Base-by-base conservation (phyloP, 1,284 basidiomycete genomes). In the Cutaneotrichosporon cavernicola region DNA sequence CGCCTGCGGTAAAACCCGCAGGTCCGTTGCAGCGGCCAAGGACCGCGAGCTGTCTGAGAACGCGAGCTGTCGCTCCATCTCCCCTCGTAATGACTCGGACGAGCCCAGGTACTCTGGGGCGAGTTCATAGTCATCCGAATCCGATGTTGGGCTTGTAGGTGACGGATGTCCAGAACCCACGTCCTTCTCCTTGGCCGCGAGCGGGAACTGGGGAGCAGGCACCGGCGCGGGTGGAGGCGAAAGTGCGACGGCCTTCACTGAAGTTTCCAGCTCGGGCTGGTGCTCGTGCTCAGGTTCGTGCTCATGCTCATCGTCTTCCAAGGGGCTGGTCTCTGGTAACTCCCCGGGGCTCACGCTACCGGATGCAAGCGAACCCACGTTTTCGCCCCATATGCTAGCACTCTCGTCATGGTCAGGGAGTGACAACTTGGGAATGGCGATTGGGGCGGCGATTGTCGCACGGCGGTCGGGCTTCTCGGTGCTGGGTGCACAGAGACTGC, bases 401-500 rank as follows among this genome's bases (percentile, higher is more conserved):
- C 38, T 46, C 18, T 63, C 56, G 16, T 60, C 56, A 2, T 50
- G 30, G 18, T 66, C 50, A 16, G 65, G 60, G 32, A 62, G 56
- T 40, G 65, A 51, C 61, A 64, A 30, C 62, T 62, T 56, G 64
- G 67, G 59, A 31, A 68, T 58, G 62, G 66, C 58, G 63, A 62
- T 55, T 2, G 58, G 34, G 47, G 56, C 60, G 26, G 61, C 47
- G 11, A 60, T 59, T 11, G 65, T 67, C n/a, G 73, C 69, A 18
- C 74, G 70, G n/a, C 68, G 59, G 31, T 75, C 72, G 68, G 43
- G 62, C 16, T 36, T 38, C 22, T 43, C 55, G 9, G 16, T 16
- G 67, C 43, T 34, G 16, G 70, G 57, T 13, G 73, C 70, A 32
- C 73, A 67, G 16, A 79, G 64, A 58, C 70, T 73, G 73, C 88